phyloP scores from a whole-genome alignment of 805 yeast species.

The Maudiozyma serrabonitensis region DNA sequence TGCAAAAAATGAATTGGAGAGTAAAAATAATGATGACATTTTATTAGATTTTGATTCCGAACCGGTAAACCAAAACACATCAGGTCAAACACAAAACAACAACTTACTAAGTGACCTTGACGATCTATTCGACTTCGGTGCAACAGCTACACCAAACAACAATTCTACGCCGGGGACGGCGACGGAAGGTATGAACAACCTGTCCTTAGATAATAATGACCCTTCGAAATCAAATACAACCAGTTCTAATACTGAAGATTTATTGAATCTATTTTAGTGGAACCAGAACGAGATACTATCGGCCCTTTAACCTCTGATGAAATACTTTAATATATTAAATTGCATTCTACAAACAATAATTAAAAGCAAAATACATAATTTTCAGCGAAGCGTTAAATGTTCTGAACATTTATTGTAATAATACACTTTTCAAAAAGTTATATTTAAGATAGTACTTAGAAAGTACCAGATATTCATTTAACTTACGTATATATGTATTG shows the following conservation, averaged over 20 bases:
- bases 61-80: constrained; percentile 20
- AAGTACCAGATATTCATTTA: not conserved
- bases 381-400: too few relatives aligned
- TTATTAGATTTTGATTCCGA: constrained; percentile 79
- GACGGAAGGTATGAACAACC: not conserved
- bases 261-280: constrained; percentile 22
- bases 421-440: too few relatives aligned
- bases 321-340: too few relatives aligned
- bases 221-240: not conserved
- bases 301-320: too few relatives aligned
- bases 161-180: not conserved
- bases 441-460: too few relatives aligned
- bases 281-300: not conserved
- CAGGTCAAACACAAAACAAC: constrained; percentile 19
- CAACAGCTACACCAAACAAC: not conserved
- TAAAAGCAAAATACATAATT: too few relatives aligned
- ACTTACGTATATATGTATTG: not conserved
- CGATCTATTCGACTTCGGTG: constrained; percentile 48
- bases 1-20: constrained; percentile 68
- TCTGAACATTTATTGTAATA: too few relatives aligned
- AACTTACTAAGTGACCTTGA: constrained; percentile 61
- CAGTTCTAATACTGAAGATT: constrained; percentile 21
- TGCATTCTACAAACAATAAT: too few relatives aligned
- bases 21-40: constrained; percentile 61
- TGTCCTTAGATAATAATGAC: not conserved